Evolutionary conservation across 1,284 basidiomycete genomes (phyloP), one percentile per base, ranked within the genome.

Genomic region (Boletus sp.): DNA sequence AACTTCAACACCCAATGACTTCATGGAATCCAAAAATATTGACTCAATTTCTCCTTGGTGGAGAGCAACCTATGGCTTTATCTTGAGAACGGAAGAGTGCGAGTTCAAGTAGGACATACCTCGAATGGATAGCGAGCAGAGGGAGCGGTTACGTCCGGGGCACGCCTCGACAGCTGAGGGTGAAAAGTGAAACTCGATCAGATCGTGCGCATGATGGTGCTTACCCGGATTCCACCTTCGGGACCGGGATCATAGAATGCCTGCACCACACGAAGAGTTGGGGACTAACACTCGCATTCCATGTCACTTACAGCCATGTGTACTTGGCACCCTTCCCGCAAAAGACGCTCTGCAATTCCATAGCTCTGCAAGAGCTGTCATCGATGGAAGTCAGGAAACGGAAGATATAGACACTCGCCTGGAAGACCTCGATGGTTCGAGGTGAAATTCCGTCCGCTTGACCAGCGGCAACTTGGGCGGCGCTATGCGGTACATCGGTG

Each of bases 401-500:
- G 12, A 35, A 19, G 13, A 43, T 6, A 41, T 59, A 79, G 14
- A n/a, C 3, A 3, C 30, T n/a, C 8, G 14, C 82, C 74, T 87
- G 81, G n/a, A 91, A 66, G 3, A 89, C 80, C 65, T 91, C 88
- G 42, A 88, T 78, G 1, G 85, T 86, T 27, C 86, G 75, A 0
- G 84, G 83, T 59, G 87, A 83, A 43, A 89, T 81, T 8, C 86
- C 87, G 59, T 89, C 87, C 0, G 86, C 87, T 58, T 88, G 85
- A 6, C 87, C 88, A 12, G 80, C 78, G 33, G 72, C 62, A 7
- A 86, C 75, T 56, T 75, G 10, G 39, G 10, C 12, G 30, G 57
- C 43, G 25, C 66, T 68, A 27, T 8, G 5, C n/a, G 19, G 10
- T 13, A 40, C 6, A 16, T 55, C 23, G 10, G 16, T 32, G 12